Evolutionary conservation across 305 asterid species (phyloP), one percentile per base, ranked within the genome.

Genomic region (Fraxinus platypoda): DNA sequence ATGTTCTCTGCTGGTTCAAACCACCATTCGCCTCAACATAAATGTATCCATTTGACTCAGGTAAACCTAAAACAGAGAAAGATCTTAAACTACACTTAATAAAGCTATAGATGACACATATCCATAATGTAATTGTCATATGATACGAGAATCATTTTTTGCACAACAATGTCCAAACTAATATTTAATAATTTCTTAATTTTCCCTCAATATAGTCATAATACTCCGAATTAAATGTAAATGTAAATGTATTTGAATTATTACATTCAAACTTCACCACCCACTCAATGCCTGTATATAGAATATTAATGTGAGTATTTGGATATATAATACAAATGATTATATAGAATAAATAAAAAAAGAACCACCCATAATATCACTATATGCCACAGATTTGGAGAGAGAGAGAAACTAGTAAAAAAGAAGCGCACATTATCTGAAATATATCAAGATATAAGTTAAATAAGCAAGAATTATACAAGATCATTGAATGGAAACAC

Each of bases 1-100:
- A 96, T 83, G 95, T 91, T 84, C 99, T 92, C 89, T 96, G 99
- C 88, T 96, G 99, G 91, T 96, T 96, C 83, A 96, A 84, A 75
- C 99, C 99, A 76, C 99, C 99, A 89, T 96, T 96, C 76, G 99
- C 98, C 90, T 96, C 99, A 43, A 96, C 91, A 86, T 84, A 93
- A 73, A 96, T 92, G 84, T 88, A 96, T 79, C 98, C 99, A 86
- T 96, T 96, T 87, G 99, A 93, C 87, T 94, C 97, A 6, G 98
- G 98, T 83, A 96, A 86, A 54, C 93, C 99, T 96, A 86, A 82
- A 83, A 82, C 31, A 82, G 78, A 13, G 74, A 75, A 49, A 25
- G 35, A 64, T 64, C 35, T 64, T 26, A 5, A 70, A n/a, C 38
- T 28, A 70, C 75, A 62, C 72, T 6, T 62, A 25, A 62, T 23